Evolutionary conservation across 176 grass and related monocot species (phyloP).

Genomic region (Ensete glaucum): DNA sequence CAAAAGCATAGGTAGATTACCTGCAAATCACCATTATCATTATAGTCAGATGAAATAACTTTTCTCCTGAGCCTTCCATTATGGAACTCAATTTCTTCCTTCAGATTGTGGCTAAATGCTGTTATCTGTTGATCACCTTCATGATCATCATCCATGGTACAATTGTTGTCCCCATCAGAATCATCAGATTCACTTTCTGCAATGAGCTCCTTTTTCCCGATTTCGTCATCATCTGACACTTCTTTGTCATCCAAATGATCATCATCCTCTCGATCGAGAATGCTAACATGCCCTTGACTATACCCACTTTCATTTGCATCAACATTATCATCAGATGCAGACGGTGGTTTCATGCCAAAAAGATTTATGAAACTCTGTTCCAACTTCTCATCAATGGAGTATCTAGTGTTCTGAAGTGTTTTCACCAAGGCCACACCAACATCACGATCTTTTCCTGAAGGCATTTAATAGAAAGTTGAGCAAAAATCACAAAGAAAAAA

Average conservation of each 20-base stretch:
- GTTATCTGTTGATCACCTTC: conserved; percentile 28
- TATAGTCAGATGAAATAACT: conserved; percentile 43
- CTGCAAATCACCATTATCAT: conserved; percentile 28
- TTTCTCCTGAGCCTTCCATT: conserved; percentile 74
- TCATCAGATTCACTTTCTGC: conserved; percentile 32
- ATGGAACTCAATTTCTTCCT: conserved; percentile 49
- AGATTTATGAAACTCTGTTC: conserved; percentile 81
- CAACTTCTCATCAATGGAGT: conserved; percentile 79
- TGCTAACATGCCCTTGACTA: conserved; percentile 20
- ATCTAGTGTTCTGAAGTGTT: conserved; percentile 81
- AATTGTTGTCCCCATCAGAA: conserved; percentile 45
- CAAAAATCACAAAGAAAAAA: background rate
- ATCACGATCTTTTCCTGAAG: conserved; percentile 62
- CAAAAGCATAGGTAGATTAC: conserved; percentile 11
- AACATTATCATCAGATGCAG: conserved; percentile 20
- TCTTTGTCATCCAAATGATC: background rate
- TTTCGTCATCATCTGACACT: conserved; percentile 21
- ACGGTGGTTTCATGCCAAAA: conserved; percentile 42
- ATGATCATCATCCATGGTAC: conserved; percentile 22
- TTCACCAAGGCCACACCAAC: conserved; percentile 63
- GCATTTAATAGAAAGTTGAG: background rate
- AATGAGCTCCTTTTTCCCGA: conserved; percentile 19
- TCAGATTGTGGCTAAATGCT: conserved; percentile 37
- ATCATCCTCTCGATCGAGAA: conserved; percentile 5
- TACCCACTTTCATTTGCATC: conserved; percentile 19